Evolutionary conservation across 371 early-diverging fungal species (phyloP), one percentile per base, ranked within the genome.

Genomic region (Sporodiniella umbellata): DNA sequence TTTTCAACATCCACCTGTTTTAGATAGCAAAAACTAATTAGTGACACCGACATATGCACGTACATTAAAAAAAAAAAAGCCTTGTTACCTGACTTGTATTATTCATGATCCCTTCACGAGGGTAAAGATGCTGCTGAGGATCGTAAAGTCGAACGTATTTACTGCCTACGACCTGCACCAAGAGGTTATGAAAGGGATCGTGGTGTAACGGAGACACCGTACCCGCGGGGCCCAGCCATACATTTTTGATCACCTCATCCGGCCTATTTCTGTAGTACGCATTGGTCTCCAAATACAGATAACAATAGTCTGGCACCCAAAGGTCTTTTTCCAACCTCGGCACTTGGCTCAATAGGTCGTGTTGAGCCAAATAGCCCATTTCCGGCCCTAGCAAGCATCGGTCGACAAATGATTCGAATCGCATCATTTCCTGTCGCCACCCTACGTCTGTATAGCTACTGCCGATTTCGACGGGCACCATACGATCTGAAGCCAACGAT

Each of bases 401-500:
- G 19, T 76, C 55, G 1, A 95, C 51, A 60, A 91, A 94, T 47
- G 87, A 89, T 6, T 75, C 80, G 44, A 93, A 75, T 0, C 82
- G 72, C 68, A 95, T 81, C 56, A 94, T 58, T 45, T 68, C 73
- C 54, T 93, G 94, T 4, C 85, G 70, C 95, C 95, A 96, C 4
- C 64, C 60, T 3, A 59, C 58, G 43, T 92, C 90, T 2, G 90
- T 88, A 61, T 94, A 94, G 11, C 80, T 68, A 7, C 68, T 55
- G 1, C 94, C 94, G 28, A 92, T 60, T 62, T 96, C 97, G 2
- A 96, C 83, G 0, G 97, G 95, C 0, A 96, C 93, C 8, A 86
- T 62, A 0, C 94, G 85, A 49, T 87, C 80, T 1, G 76, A 71
- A 6, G 89, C 95, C 4, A 88, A 74, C 0, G 69, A 55, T 14